Evolutionary conservation across 176 grass and related monocot species (phyloP).

Genomic region (Oryza meridionalis): DNA sequence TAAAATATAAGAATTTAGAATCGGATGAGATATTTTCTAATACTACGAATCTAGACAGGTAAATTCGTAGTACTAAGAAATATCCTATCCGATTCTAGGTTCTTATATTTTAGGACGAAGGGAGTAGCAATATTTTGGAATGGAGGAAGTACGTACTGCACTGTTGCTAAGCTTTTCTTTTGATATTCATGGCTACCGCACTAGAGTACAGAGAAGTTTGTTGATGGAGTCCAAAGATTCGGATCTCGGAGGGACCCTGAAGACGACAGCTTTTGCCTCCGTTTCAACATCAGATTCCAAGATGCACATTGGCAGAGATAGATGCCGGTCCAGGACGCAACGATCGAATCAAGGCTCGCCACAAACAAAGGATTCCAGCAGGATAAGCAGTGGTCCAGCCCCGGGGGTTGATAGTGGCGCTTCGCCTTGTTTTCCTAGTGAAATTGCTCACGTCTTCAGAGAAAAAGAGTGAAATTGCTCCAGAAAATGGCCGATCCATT

Average conservation of each 20-base stretch:
- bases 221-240: constrained; percentile 32
- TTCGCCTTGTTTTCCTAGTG: background rate
- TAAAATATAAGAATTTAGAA: no score
- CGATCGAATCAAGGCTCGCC: background rate
- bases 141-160: no score
- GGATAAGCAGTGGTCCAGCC: constrained; percentile 14
- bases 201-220: background rate
- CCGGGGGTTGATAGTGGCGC: background rate
- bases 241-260: constrained; percentile 33
- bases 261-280: background rate
- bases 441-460: no score
- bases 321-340: background rate
- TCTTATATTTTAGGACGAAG: no score
- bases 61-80: no score
- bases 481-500: background rate
- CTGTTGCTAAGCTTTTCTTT: no score
- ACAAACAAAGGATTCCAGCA: background rate
- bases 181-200: background rate
- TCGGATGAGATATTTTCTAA: no score
- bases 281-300: constrained; percentile 20
- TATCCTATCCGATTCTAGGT: no score
- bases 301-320: background rate
- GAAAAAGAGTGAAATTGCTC: no score
- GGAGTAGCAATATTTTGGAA: no score
- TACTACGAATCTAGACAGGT: no score